Conservation (phyloP, 257 asterid genomes). For the Solanum bulbocastanum region DNA sequence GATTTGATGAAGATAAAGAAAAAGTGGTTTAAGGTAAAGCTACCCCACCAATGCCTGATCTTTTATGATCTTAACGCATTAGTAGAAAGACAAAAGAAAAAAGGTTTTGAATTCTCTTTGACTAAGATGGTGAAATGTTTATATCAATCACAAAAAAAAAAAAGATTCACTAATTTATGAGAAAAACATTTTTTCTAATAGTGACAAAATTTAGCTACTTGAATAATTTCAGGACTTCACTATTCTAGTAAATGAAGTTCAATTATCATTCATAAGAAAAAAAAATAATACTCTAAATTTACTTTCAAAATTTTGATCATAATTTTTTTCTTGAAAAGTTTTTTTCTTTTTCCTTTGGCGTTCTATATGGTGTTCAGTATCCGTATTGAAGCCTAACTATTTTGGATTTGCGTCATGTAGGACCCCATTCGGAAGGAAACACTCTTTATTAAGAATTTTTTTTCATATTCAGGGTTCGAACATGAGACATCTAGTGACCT, state of each 20-base stretch:
- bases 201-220: neutral
- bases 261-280: neutral
- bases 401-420: no score
- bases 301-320: neutral
- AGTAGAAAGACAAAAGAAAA: neutral
- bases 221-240: neutral
- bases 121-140: neutral
- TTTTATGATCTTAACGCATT: neutral
- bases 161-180: neutral
- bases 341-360: no score
- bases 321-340: neutral
- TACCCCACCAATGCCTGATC: conserved; percentile 13
- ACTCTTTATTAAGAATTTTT: no score
- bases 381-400: neutral
- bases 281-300: neutral
- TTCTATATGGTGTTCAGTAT: no score
- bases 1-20: conserved; percentile 22
- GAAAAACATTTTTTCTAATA: no score
- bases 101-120: neutral
- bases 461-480: no score
- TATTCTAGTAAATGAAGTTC: neutral
- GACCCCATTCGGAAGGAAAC: no score
- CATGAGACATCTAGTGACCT: no score
- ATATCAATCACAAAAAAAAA: neutral
- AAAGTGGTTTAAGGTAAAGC: conserved; percentile 21